Evolutionary conservation across 352 stramenopile species (phyloP), one percentile per base, ranked within the genome.

Genomic region (Globisporangium paddicum): DNA sequence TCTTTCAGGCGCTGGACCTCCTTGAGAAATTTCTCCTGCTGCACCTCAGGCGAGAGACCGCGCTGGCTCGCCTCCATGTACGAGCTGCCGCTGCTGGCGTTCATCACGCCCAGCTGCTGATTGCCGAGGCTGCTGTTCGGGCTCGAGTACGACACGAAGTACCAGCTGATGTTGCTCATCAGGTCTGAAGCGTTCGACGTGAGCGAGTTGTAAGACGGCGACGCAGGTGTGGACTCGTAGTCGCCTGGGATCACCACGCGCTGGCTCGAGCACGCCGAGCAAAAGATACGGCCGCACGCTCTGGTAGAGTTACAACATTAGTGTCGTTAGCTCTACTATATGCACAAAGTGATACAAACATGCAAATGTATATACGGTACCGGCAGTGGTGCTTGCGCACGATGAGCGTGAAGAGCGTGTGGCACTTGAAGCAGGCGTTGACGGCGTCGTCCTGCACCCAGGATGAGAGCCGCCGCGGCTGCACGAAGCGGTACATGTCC

Each of bases 381-480:
- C 84, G 68, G 52, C 84, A 94, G 68, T 94, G 84, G 58, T 94
- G 84, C 62, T 94, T 94, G 30, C 84, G 76, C 41, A 92, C 64
- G 26, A 94, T 61, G 46, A 94, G 64, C 49, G 84, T 88, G 60
- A 94, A 94, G 30, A 89, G 68, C 23, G 77, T 67, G 66, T 92
- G 82, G 61, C 84, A 94, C 67, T 90, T 91, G 69, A 94, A 94
- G 56, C 84, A 94, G 5, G 84, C 84, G 59, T 89, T 90, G 1
- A 94, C 84, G 0, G 84, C 84, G 57, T 94, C 84, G 55, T 94
- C 84, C 58, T 94, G 84, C 7, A 94, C 84, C 84, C 84, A 94
- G 13, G 81, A 91, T 3, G 82, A 92, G 18, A 94, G 66, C 9
- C 84, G 64, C 2, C 84, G 58, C 2, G 84, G 84, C 73, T 94